Base-by-base conservation (phyloP, 805 yeast species). In the Saturnispora dispora region DNA sequence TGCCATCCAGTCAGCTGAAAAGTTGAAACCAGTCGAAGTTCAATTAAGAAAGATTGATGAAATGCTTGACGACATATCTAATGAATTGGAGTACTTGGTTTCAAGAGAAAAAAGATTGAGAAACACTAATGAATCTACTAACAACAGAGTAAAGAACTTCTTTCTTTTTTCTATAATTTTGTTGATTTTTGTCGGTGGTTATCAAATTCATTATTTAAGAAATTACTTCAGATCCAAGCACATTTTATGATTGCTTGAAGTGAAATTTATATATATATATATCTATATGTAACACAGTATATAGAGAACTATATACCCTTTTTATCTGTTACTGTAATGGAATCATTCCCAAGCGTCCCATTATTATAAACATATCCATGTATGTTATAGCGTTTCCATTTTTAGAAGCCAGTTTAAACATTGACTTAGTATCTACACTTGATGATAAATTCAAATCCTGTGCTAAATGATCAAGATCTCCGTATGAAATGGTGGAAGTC, bases 91-190 rank as follows among this genome's bases (percentile, higher is more conserved):
- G 55, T 93, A 91, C 70, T 78, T 93, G 72, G 84, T 84, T 63
- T 71, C 70, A 53, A 86, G 99, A 71, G 99, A 93, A 71, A 91
- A 83, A 69, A 80, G 88, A 69, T 76, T 93, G 70, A 85, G 99
- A 74, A 95, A 93, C 68, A 93, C 99, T 48, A 93, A 93, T 70
- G 99, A 93, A 74, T 83, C 95, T 42, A 93, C 99, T 48, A 93
- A 93, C 71, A 76, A 84, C 59, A 83, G 99, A 66, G 96, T 91
- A 53, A 83, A 88, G 72, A 82, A 83, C 71, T 93, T 93, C 67
- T 87, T 96, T 15, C 60, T 86, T 32, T 62, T 82, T 45, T 79
- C 88, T 54, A 75, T 89, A 53, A 30, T 83, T 39, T 75, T 88
- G 36, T 77, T 93, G 66, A 64, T 88, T 48, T 79, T 81, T 25